Evolutionary conservation across 495 filamentous ascomycete species (phyloP).

Genomic region (Hypoxylon fragiforme): DNA sequence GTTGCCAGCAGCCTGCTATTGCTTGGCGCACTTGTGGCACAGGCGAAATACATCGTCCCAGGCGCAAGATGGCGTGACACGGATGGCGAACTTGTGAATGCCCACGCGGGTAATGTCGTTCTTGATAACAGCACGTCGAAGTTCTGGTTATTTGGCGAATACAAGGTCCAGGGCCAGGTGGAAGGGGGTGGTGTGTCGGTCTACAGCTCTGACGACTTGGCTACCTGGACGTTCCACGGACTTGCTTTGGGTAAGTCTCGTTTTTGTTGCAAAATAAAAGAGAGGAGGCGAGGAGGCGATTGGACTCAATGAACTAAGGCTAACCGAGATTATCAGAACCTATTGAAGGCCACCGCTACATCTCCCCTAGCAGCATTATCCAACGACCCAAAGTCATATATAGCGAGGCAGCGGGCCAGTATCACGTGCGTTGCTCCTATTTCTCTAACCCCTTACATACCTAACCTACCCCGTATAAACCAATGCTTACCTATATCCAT

Average conservation of each 20-base stretch:
- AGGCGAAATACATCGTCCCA: conserved; percentile 50
- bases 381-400: conserved; percentile 52
- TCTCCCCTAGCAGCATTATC: conserved; percentile 44
- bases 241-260: conserved; percentile 45
- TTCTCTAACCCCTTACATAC: not conserved
- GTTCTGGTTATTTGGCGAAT: conserved; percentile 53
- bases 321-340: conserved; percentile 31
- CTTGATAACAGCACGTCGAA: conserved; percentile 40
- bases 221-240: conserved; percentile 46
- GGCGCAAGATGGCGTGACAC: conserved; percentile 50
- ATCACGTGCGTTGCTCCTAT: conserved; percentile 38
- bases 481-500: conserved; percentile 9
- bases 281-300: not conserved
- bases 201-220: conserved; percentile 47
- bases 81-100: conserved; percentile 46
- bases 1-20: conserved; percentile 18
- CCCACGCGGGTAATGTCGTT: conserved; percentile 47
- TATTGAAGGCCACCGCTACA: conserved; percentile 41
- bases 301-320: not conserved
- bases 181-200: conserved; percentile 50
- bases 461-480: not conserved
- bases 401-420: conserved; percentile 40
- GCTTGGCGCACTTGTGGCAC: conserved; percentile 11
- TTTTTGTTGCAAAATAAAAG: conserved; percentile 1
- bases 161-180: conserved; percentile 46